Evolutionary conservation across 768 basidiomycete species (phyloP), one percentile per base, ranked within the genome.

Genomic region (Hortiboletus campestris): DNA sequence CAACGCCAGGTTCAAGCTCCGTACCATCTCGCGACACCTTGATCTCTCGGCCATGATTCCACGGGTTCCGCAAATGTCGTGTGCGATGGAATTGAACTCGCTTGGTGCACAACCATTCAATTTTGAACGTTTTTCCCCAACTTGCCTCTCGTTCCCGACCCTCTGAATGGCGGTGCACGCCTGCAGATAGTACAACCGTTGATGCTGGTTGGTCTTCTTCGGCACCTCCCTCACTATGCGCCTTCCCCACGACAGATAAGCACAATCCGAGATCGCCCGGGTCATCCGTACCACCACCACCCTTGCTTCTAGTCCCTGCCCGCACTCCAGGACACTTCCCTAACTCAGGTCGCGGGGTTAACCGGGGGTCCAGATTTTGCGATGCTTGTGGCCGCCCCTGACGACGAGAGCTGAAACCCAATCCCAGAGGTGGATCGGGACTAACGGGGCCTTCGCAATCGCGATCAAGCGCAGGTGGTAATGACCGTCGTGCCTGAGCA

Each of bases 21-120:
- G 94, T 97, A 17, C 95, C 95, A 67, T 95, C 92, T 46, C 91
- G 77, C 13, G 90, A 93, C 9, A 91, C 84, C 75, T 91, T 89
- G 43, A 91, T 79, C 64, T 90, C 86, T 47, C 83, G 76, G 55
- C 89, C 90, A 60, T 91, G 84, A 63, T 98, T 98, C 94, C 94
- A 98, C 3, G 88, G 87, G 67, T 98, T 98, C 40, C 91, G 84
- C 49, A 97, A 71, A 66, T 93, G 88, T 28, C 86, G 80, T 34
- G 88, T 88, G 43, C 82, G 82, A 58, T 77, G 72, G 71, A 98
- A 98, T 0, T 91, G 84, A 3, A 98, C 68, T 3, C 80, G 78
- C 13, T 81, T 74, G 0, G 84, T 89, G 60, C 80, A 82, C 43
- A 94, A 59, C 95, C 95, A 97, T 61, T 94, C 80, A 25, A 97